phyloP scores from a whole-genome alignment of 1,284 basidiomycete species.

The Leccinum angustisporum region DNA sequence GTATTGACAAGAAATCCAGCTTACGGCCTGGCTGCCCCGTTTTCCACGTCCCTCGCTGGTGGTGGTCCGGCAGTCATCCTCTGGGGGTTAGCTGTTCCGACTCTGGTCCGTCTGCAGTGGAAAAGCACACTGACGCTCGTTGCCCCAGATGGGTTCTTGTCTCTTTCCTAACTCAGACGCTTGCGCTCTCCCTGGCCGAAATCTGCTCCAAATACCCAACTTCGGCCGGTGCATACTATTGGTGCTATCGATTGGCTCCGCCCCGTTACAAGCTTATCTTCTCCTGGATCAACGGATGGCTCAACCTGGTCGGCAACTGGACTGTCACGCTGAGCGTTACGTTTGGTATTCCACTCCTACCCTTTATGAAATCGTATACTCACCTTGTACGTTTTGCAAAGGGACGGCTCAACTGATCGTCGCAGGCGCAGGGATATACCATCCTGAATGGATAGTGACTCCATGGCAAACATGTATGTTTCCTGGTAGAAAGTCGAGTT shows the following conservation, averaged over 20 bases:
- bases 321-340: conserved; percentile 52
- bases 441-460: conserved; percentile 47
- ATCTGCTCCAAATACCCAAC: conserved; percentile 58
- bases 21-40: conserved; percentile 50
- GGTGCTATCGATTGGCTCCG: conserved; percentile 52
- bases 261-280: conserved; percentile 42
- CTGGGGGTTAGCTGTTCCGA: conserved; percentile 43
- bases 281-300: conserved; percentile 60
- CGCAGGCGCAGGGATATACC: conserved; percentile 49
- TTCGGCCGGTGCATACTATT: conserved; percentile 58
- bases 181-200: conserved; percentile 54
- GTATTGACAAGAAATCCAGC: conserved; percentile 35
- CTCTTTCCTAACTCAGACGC: conserved; percentile 43
- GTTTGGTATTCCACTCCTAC: conserved; percentile 39
- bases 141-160: conserved; percentile 47
- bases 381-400: conserved; percentile 21
- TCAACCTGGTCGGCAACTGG: conserved; percentile 57
- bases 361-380: not conserved
- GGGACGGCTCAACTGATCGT: conserved; percentile 52
- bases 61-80: conserved; percentile 54
- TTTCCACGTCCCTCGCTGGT: conserved; percentile 51
- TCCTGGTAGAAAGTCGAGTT: not conserved
- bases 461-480: conserved; percentile 53
- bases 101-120: not conserved
- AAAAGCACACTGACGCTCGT: not conserved